Percentiles rank a stretch among this genome's conserved stretches.
Conservation (phyloP, 164 flowering plant species). For the Magnolia changhungtana region DNA sequence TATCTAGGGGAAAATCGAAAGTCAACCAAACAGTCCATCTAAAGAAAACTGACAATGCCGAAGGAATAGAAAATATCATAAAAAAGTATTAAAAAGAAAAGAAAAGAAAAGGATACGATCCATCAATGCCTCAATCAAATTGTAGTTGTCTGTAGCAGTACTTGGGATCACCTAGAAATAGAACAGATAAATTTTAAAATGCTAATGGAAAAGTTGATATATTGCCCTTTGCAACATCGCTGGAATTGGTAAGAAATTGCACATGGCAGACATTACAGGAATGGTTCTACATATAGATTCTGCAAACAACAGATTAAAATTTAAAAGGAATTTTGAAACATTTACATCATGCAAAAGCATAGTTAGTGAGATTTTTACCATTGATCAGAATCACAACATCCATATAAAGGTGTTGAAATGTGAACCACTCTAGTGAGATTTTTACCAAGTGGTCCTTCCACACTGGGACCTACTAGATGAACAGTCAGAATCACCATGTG, state of each 20-base stretch:
- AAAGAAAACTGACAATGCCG: neutral
- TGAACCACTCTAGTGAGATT: too few species aligned
- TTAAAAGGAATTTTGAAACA: too few species aligned
- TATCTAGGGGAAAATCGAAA: constrained; percentile 42
- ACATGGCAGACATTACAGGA: neutral
- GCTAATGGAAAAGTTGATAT: neutral
- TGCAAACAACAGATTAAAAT: neutral
- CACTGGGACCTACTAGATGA: too few species aligned
- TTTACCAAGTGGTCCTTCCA: too few species aligned
- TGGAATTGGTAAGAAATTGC: neutral
- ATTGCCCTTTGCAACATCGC: neutral
- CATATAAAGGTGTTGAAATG: too few species aligned
- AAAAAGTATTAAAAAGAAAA: constrained; percentile 1
- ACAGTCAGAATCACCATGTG: too few species aligned
- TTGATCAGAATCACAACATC: too few species aligned
- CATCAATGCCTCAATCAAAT: constrained; percentile 72
- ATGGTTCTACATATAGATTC: neutral
- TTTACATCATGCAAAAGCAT: too few species aligned
- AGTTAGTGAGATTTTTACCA: too few species aligned
- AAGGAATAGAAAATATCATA: too few species aligned
- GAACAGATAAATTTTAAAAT: constrained; percentile 1
- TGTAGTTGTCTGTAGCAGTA: constrained; percentile 62
- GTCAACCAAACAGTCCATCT: constrained; percentile 24
- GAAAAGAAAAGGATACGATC: constrained; percentile 71
- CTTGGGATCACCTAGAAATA: constrained; percentile 50